Conservation (phyloP, 768 basidiomycete genomes). For the Auricularia sp. region DNA sequence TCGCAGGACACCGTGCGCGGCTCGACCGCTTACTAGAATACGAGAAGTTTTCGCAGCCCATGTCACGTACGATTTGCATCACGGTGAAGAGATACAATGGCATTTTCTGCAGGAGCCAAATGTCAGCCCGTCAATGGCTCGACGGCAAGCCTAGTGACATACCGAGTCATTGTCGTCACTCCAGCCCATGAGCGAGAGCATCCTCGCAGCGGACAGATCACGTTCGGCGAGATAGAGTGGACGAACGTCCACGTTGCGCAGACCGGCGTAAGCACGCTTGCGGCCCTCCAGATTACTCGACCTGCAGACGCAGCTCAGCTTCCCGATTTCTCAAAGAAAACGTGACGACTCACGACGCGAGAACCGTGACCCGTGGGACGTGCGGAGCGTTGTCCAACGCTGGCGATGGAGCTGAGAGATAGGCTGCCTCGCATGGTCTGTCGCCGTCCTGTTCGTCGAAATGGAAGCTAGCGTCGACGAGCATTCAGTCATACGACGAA, state of each 20-base stretch:
- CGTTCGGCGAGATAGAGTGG: constrained; percentile 44
- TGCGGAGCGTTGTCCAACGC: too few relatives aligned
- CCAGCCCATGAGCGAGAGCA: constrained; percentile 67
- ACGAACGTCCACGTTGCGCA: constrained; percentile 32
- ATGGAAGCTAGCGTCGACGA: constrained; percentile 2
- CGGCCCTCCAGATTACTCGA: constrained; percentile 4
- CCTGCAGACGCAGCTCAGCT: constrained; percentile 1
- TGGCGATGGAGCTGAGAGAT: neutral
- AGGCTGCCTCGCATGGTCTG: constrained; percentile 11
- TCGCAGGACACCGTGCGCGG: neutral
- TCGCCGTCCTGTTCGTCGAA: constrained; percentile 6
- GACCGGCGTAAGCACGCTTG: constrained; percentile 3
- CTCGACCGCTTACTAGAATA: neutral
- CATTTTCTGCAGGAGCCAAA: neutral
- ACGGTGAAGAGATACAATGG: constrained; percentile 5
- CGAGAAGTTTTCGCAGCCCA: constrained; percentile 44
- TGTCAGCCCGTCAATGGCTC: neutral
- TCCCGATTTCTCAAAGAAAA: neutral
- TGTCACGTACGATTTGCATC: constrained; percentile 45
- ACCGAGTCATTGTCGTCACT: constrained; percentile 14
- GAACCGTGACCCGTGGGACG: constrained; percentile 4
- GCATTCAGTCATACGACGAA: neutral
- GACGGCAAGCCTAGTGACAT: too few relatives aligned
- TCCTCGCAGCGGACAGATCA: constrained; percentile 59
- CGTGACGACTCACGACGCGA: constrained; percentile 3